Evolutionary conservation across 768 basidiomycete species (phyloP), one percentile per base, ranked within the genome.

Genomic region (Psilocybe cubensis): DNA sequence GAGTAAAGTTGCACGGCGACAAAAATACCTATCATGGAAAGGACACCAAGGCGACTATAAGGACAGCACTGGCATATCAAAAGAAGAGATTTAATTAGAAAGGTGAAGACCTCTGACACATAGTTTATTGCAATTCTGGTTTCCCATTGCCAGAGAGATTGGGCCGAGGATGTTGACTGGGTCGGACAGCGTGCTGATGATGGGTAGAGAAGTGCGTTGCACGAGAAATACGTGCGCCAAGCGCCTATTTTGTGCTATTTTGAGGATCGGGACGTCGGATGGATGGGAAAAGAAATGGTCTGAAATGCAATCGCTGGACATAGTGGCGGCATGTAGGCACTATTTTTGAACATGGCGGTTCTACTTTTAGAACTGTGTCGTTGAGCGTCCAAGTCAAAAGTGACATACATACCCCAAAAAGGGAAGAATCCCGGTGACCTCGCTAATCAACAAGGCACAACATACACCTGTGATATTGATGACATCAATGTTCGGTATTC

Each of bases 191-290:
- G 42, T 21, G 42, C 42, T 8, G 20, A 44, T 8, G 20, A 44
- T 9, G 42, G 42, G 42, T 25, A 23, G 8, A 44, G 42, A 44
- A 44, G 42, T 10, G 20, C 20, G n/a, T 44, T 3, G 12, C 7
- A 12, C n/a, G 35, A 44, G 23, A 44, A 44, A 21, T 44, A n/a
- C 12, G 11, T 44, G 42, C 42, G 42, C 42, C 42, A 44, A 44
- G 42, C 42, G 42, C 42, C 42, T 44, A 44, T 44, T 44, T 38
- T 44, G 42, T 9, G 42, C 42, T 44, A 44, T 44, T 44, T 44
- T 44, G 20, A 44, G 42, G 23, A 25, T 21, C 42, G 42, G 42
- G 20, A 25, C 18, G n/a, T 44, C 20, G 42, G 42, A 9, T 44
- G 42, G 14, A 20, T 44, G 42, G 42, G 20, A 44, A 25, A 44